Evolutionary conservation across 225 moss, liverwort and hornwort species (phyloP), one percentile per base, ranked within the genome.

Genomic region (Takakia lepidozioides): DNA sequence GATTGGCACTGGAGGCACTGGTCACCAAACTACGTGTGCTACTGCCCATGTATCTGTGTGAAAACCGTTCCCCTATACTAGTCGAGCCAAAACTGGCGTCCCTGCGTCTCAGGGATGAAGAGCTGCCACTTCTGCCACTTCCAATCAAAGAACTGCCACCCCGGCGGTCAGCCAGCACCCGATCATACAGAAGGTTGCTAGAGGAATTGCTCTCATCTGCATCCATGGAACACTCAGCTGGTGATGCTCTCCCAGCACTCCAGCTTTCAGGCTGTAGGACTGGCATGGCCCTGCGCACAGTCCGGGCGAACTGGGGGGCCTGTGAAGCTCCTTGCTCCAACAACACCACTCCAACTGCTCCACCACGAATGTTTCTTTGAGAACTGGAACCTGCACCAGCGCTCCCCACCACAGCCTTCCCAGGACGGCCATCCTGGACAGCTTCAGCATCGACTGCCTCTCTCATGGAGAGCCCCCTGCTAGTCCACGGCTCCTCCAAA

Each of bases 281-380:
- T 14, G 83, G 83, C 62, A 81, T 59, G 27, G 76, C 76, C 57
- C 83, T 78, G 58, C 83, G 68, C 19, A 76, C 73, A 3, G 78
- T 68, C 25, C 78, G 80, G n/a, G 86, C 65, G 48, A 75, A 81
- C 19, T 77, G 74, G 22, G 79, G 79, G 46, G 64, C 59, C 10
- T 47, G 57, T 16, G 65, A 51, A 6, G 51, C 46, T 60, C 64
- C 67, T 9, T 58, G 48, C 19, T 56, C 72, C 40, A 52, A 80
- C 38, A 66, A 25, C 13, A 70, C 62, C 13, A 73, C 60, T 65
- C 70, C 66, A 46, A 28, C 56, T 27, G 51, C 43, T 38, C 56
- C 70, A 29, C 39, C 16, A 25, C 69, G 74, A 46, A 22, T 59
- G 52, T 61, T 62, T 50, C 88, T 80, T 57, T 76, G 65, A 8